Evolutionary conservation across 2,329 filamentous ascomycete species (phyloP).

Genomic region (Stachybotrys chlorohalonatus): DNA sequence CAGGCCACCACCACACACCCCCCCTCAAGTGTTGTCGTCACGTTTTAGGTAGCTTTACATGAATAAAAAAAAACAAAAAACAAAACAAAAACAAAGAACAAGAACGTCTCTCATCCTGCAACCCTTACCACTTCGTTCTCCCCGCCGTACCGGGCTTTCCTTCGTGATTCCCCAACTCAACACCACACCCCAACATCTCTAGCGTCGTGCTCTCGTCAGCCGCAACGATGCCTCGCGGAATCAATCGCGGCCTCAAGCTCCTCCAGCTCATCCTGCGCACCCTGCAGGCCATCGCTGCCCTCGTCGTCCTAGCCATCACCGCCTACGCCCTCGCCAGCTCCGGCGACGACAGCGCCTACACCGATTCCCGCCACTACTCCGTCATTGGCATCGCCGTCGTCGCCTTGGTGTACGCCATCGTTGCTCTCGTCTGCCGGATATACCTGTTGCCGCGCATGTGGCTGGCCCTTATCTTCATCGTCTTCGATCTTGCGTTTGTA

Average conservation of each 20-base stretch:
- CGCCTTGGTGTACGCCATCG: slow-evolving; percentile 63
- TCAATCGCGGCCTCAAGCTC: slow-evolving; percentile 52
- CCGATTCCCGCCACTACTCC: slow-evolving; percentile 58
- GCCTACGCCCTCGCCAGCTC: slow-evolving; percentile 77
- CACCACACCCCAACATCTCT: slow-evolving; percentile 14
- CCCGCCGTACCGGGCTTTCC: not conserved
- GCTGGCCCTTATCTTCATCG: slow-evolving; percentile 62
- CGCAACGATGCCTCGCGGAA: slow-evolving; percentile 12
- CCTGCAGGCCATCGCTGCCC: slow-evolving; percentile 64
- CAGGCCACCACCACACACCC: too few relatives aligned
- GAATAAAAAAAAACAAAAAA: too few relatives aligned
- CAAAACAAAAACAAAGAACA: not conserved
- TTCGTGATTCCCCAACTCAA: not conserved
- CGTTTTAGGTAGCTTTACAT: too few relatives aligned
- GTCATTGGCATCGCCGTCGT: slow-evolving; percentile 72
- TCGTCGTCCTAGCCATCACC: slow-evolving; percentile 69
- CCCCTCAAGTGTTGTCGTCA: too few relatives aligned
- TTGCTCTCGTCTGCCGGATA: slow-evolving; percentile 67
- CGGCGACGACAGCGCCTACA: slow-evolving; percentile 51
- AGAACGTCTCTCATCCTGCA: not conserved
- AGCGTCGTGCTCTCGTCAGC: slow-evolving; percentile 12
- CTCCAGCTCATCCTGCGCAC: slow-evolving; percentile 63
- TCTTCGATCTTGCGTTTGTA: slow-evolving; percentile 69
- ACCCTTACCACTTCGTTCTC: not conserved
- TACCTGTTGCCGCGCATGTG: slow-evolving; percentile 67